Evolutionary conservation across 495 filamentous ascomycete species (phyloP).

Genomic region (Neurospora sublineolata): DNA sequence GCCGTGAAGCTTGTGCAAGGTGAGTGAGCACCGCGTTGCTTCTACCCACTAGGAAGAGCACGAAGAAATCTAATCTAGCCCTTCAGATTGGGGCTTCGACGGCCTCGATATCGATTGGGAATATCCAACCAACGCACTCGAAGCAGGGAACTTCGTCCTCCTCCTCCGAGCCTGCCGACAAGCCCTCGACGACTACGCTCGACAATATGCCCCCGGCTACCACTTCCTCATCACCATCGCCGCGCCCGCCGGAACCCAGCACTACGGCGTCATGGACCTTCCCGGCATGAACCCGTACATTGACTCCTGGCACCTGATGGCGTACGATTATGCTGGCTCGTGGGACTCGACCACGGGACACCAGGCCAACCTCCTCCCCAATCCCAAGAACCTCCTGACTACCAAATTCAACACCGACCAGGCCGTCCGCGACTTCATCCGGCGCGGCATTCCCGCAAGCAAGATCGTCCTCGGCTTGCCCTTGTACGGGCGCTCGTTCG

Average conservation of each 20-base stretch:
- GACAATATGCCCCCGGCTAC: constrained; percentile 32
- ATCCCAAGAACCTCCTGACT: constrained; percentile 30
- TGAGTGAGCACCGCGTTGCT: neutral
- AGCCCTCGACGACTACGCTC: constrained; percentile 53
- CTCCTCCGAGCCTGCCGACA: constrained; percentile 55
- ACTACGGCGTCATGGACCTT: constrained; percentile 60
- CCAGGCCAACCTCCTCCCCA: constrained; percentile 60
- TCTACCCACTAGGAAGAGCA: neutral
- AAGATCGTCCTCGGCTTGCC: constrained; percentile 82
- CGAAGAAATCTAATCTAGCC: neutral
- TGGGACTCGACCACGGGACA: constrained; percentile 63
- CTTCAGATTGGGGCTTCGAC: constrained; percentile 44
- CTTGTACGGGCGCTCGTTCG: constrained; percentile 74
- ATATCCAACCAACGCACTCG: constrained; percentile 41
- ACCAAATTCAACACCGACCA: constrained; percentile 62
- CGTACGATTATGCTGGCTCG: constrained; percentile 60
- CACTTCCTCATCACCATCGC: constrained; percentile 73
- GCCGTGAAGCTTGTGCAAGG: constrained; percentile 53
- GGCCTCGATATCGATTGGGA: constrained; percentile 54
- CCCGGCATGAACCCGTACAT: constrained; percentile 59
- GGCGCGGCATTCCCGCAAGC: constrained; percentile 43
- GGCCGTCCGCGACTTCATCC: constrained; percentile 57
- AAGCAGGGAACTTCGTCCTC: constrained; percentile 60
- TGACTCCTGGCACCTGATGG: constrained; percentile 84
- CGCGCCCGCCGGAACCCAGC: constrained; percentile 42